phyloP scores from a whole-genome alignment of 176 grass and related monocot species.

The Aegilops speltoides region DNA sequence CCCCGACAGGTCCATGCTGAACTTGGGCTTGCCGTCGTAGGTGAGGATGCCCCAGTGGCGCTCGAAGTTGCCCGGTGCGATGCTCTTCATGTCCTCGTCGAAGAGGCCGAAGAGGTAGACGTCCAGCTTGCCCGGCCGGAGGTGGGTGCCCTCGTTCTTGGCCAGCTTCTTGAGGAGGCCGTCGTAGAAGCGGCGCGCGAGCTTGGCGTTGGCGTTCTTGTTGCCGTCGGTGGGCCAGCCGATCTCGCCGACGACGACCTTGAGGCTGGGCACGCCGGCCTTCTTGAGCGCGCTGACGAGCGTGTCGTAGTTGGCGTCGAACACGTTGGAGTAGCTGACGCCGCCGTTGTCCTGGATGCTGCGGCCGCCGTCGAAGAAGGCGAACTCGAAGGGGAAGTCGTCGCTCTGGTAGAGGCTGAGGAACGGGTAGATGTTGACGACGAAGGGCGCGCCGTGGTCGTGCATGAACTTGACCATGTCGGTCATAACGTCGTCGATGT shows the following conservation, averaged over 20 bases:
- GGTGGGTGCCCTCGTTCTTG: constrained; percentile 59
- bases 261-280: constrained; percentile 62
- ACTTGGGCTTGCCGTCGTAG: constrained; percentile 92
- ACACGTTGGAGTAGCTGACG: constrained; percentile 71
- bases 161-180: constrained; percentile 61
- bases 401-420: constrained; percentile 73
- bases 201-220: constrained; percentile 46
- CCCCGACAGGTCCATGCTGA: constrained; percentile 64
- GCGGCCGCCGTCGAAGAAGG: constrained; percentile 66
- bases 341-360: constrained; percentile 62
- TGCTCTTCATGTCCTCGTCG: constrained; percentile 87
- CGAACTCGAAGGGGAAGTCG: constrained; percentile 72
- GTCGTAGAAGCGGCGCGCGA: constrained; percentile 63
- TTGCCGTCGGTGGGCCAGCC: constrained; percentile 90
- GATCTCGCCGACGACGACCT: constrained; percentile 76
- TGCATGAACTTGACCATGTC: constrained; percentile 69
- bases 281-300: constrained; percentile 68
- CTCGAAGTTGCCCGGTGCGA: constrained; percentile 68
- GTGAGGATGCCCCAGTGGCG: constrained; percentile 83
- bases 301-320: constrained; percentile 93
- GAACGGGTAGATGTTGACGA: constrained; percentile 91
- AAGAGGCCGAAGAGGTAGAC: constrained; percentile 83
- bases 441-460: constrained; percentile 56
- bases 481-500: constrained; percentile 65
- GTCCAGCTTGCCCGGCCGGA: constrained; percentile 58